A percentile compares a stretch with the other conserved stretches of the same genome.
These are phyloP conservation scores for Gautieria morchelliformis DNA, from an alignment of 768 basidiomycete species.

Conservation along the genomic window DNA sequence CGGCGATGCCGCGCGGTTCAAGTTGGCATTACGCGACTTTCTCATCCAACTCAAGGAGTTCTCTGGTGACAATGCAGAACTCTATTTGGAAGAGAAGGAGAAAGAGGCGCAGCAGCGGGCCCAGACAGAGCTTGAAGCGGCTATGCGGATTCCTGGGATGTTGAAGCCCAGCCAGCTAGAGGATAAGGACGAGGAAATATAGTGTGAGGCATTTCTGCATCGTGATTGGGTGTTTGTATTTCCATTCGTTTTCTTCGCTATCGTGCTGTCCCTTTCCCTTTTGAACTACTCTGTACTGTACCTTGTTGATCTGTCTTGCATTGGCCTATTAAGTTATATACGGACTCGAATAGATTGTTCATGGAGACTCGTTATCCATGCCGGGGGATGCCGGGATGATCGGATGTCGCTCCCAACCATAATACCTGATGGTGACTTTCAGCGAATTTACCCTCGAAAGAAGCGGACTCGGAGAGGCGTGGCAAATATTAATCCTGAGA, in stretches of 20 bases:
- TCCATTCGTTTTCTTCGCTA: not conserved
- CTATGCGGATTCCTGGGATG: slow-evolving; percentile 95
- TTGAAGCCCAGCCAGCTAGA: slow-evolving; percentile 91
- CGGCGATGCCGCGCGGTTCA: slow-evolving; percentile 83
- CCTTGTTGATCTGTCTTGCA: slow-evolving; percentile 21
- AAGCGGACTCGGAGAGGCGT: slow-evolving; percentile 35
- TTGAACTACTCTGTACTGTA: slow-evolving; percentile 16
- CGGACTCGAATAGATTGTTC: not conserved
- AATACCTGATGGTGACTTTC: slow-evolving; percentile 24
- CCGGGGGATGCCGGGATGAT: not conserved
- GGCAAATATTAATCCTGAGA: slow-evolving; percentile 18
- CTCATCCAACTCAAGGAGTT: slow-evolving; percentile 97
- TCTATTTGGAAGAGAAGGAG: slow-evolving; percentile 93
- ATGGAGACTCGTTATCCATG: not conserved
- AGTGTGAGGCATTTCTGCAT: not conserved
- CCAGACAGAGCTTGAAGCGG: slow-evolving; percentile 77
- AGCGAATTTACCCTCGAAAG: slow-evolving; percentile 39
- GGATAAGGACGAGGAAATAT: slow-evolving; percentile 83
- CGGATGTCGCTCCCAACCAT: not conserved
- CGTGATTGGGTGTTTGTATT: not conserved
- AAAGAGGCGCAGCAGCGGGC: slow-evolving; percentile 68
- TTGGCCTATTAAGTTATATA: slow-evolving; percentile 6
- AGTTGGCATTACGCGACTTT: slow-evolving; percentile 91
- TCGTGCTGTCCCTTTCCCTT: not conserved
- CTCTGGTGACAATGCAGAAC: slow-evolving; percentile 82